A percentile compares a stretch with the other conserved stretches of the same genome.
Evolutionary conservation across 495 filamentous ascomycete genomes (phyloP).

Genomic region (Talaromyces stipitatus): DNA sequence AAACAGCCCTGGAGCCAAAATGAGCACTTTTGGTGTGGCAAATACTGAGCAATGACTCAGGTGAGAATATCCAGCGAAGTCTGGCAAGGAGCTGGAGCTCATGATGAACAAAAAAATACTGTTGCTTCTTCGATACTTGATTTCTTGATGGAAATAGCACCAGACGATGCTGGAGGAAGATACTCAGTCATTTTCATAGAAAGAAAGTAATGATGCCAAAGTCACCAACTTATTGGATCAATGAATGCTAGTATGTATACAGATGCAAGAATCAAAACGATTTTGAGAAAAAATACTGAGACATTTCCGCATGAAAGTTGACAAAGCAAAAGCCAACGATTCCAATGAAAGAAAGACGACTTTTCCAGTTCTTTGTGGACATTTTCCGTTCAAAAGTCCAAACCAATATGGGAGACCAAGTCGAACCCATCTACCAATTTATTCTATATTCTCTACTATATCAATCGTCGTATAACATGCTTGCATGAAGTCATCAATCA

Average conservation of each 20-base stretch:
- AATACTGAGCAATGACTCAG: background rate
- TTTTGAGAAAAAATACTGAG: too few species aligned
- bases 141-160: background rate
- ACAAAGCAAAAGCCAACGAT: background rate
- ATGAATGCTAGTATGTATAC: background rate
- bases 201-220: background rate
- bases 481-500: slow-evolving; percentile 32
- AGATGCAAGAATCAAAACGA: background rate
- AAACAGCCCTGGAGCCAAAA: too few species aligned
- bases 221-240: background rate
- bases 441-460: slow-evolving; percentile 1
- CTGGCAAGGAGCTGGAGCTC: background rate
- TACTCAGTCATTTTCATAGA: background rate
- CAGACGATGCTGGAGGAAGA: background rate
- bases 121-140: background rate
- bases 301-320: background rate
- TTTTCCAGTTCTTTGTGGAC: background rate
- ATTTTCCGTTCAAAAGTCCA: background rate
- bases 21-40: background rate
- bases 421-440: background rate
- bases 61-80: background rate
- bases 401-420: background rate
- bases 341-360: background rate
- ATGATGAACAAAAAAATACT: background rate
- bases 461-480: slow-evolving; percentile 12